A percentile compares a stretch with the other conserved stretches of the same genome.
phyloP scores from a whole-genome alignment of 1,284 basidiomycete genomes.

The Dichomitus squalens region DNA sequence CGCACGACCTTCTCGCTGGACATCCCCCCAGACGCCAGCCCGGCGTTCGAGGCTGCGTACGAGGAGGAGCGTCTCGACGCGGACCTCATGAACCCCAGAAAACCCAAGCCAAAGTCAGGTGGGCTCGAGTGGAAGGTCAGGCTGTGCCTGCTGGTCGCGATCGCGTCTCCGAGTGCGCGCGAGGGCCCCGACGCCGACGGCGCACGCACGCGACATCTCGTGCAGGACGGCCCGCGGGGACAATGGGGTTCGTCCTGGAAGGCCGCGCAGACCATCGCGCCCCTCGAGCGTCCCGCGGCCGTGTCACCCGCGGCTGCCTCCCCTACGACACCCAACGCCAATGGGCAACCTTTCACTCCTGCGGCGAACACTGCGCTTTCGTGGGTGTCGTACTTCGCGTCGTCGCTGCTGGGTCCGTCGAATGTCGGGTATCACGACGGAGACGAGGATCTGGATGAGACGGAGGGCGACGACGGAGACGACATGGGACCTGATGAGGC shows the following conservation, averaged over 20 bases:
- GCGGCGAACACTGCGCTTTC: conserved; percentile 36
- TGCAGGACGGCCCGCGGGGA: conserved; percentile 57
- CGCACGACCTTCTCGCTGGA: conserved; percentile 85
- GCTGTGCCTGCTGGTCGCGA: conserved; percentile 78
- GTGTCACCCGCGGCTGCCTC: conserved; percentile 11
- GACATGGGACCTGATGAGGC: conserved; percentile 60
- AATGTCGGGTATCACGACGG: conserved; percentile 61
- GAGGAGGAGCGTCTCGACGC: conserved; percentile 28
- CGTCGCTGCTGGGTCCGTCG: conserved; percentile 50
- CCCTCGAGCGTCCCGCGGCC: conserved; percentile 50
- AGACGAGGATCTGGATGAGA: conserved; percentile 42
- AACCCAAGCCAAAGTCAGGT: conserved; percentile 40
- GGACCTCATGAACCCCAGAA: conserved; percentile 1
- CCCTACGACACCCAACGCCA: conserved; percentile 5
- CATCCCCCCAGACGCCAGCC: conserved; percentile 87
- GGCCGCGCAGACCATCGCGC: conserved; percentile 59
- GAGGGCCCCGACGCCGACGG: conserved; percentile 53
- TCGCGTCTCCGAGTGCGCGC: conserved; percentile 49
- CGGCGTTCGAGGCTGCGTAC: conserved; percentile 69
- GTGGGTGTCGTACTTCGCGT: conserved; percentile 60
- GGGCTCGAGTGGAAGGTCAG: conserved; percentile 88
- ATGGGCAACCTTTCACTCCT: conserved; percentile 15
- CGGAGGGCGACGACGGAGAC: conserved; percentile 54
- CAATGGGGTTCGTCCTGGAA: conserved; percentile 71
- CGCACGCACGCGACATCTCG: conserved; percentile 55